A percentile compares a stretch with the other conserved stretches of the same genome.
Evolutionary conservation across 192 early-diverging fungal species (phyloP).

Genomic region (Entrophospora sp.): DNA sequence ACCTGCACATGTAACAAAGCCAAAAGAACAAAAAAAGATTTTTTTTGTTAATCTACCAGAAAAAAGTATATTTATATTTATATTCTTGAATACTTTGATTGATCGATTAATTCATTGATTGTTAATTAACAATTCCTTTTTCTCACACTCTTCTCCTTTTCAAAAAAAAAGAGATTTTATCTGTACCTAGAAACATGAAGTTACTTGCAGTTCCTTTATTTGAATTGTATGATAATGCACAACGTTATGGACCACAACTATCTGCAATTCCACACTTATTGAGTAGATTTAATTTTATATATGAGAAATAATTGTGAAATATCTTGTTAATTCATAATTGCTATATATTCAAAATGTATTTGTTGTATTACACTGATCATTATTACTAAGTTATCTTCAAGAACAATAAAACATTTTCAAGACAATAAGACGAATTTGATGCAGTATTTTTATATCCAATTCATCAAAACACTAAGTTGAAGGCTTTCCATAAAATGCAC

Average conservation of each 20-base stretch:
- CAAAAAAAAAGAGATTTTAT: slow-evolving; percentile 44
- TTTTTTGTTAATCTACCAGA: slow-evolving; percentile 69
- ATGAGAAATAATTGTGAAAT: slow-evolving; percentile 32
- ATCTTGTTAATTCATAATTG: too few species aligned
- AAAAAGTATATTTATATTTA: slow-evolving; percentile 39
- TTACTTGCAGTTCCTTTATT: slow-evolving; percentile 72
- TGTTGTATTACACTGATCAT: too few species aligned
- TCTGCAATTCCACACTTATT: slow-evolving; percentile 58
- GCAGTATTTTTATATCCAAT: too few species aligned
- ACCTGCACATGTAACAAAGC: slow-evolving; percentile 67
- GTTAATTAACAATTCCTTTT: not conserved
- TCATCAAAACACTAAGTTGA: too few species aligned
- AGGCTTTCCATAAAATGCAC: too few species aligned
- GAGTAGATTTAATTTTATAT: slow-evolving; percentile 41
- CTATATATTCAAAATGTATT: too few species aligned
- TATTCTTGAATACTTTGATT: not conserved
- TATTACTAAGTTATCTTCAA: too few species aligned
- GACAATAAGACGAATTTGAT: too few species aligned
- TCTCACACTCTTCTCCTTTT: not conserved
- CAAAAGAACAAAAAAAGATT: slow-evolving; percentile 69
- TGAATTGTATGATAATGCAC: slow-evolving; percentile 71
- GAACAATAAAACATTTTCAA: too few species aligned
- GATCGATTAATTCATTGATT: not conserved
- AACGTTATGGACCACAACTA: slow-evolving; percentile 63
- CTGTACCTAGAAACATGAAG: slow-evolving; percentile 71